phyloP scores from a whole-genome alignment of 1,284 basidiomycete genomes.

The Coniferiporia sulphurascens region DNA sequence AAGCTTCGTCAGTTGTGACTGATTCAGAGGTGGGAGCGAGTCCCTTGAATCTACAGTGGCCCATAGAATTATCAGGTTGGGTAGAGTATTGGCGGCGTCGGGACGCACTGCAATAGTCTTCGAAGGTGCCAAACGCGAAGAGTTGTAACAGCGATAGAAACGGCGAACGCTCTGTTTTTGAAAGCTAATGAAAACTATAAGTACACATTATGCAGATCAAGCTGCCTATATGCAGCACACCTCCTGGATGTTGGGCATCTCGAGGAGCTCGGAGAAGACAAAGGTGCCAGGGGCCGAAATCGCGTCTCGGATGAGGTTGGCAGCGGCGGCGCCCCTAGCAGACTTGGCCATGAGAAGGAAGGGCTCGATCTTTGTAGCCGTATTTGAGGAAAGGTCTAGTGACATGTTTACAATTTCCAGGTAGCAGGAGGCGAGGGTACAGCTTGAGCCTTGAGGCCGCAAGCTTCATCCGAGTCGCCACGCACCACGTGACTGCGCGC shows the following conservation, averaged over 20 bases:
- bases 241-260: conserved; percentile 78
- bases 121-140: conserved; percentile 85
- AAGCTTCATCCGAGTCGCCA: no score
- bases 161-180: conserved; percentile 52
- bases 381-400: conserved; percentile 52
- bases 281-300: conserved; percentile 86
- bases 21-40: conserved; percentile 61
- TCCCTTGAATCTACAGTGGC: conserved; percentile 54
- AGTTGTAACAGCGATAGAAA: conserved; percentile 68
- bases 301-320: conserved; percentile 82
- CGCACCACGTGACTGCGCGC: no score
- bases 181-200: conserved; percentile 43
- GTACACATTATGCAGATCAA: no score
- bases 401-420: conserved; percentile 3
- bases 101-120: conserved; percentile 61
- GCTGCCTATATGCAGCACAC: conserved; percentile 36
- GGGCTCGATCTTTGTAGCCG: conserved; percentile 71
- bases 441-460: no score
- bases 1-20: conserved; percentile 77
- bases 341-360: conserved; percentile 88
- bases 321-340: conserved; percentile 86
- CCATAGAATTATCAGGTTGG: neutral
- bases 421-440: neutral
- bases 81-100: neutral
- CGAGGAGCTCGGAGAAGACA: conserved; percentile 85